Evolutionary conservation across 129 eudicot genomes (phyloP), one percentile per base, ranked within the genome.

Genomic region (Tagetes patula): DNA sequence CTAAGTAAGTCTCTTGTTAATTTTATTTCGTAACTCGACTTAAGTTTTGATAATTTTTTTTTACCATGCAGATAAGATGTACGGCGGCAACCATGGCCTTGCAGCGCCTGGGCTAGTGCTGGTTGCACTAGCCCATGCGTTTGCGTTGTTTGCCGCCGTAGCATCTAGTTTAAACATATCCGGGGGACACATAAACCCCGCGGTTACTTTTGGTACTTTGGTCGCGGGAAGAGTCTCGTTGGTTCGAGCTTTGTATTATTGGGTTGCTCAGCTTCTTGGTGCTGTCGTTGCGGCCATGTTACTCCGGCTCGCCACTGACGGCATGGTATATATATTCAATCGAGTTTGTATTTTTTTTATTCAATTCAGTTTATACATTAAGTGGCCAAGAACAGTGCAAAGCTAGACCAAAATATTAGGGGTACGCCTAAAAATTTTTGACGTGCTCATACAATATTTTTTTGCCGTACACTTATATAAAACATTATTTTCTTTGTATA

Each of bases 121-220:
- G 66, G 84, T 92, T 30, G 96, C 98, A 3, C 66, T 92, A 1
- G 98, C 96, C 0, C 91, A 89, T 36, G 92, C 92, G 0, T 49
- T 92, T 1, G 71, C 96, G 0, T 65, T 89, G 30, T 92, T 92
- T 31, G 96, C 98, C 0, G 98, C 98, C 1, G 87, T 92, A 45
- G 87, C 98, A 0, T 76, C 98, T 0, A 86, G 95, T 66, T 74
- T 89, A 56, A 92, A 92, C 9, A 89, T 89, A 8, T 92, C 98
- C 0, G 98, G 98, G 0, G 98, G 98, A 5, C 98, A 92, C 40
- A 65, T 89, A 33, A 92, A 92, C 53, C 98, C 98, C 3, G 98
- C 98, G 0, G 96, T 92, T 40, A 89, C 98, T 36, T 87, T 92
- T 5, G 98, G 92, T 34, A 85, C 96, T 1, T 84, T 92, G 2